Base-by-base conservation (phyloP, 192 early-diverging fungal species). In the Rhizoclosmatium globosum region DNA sequence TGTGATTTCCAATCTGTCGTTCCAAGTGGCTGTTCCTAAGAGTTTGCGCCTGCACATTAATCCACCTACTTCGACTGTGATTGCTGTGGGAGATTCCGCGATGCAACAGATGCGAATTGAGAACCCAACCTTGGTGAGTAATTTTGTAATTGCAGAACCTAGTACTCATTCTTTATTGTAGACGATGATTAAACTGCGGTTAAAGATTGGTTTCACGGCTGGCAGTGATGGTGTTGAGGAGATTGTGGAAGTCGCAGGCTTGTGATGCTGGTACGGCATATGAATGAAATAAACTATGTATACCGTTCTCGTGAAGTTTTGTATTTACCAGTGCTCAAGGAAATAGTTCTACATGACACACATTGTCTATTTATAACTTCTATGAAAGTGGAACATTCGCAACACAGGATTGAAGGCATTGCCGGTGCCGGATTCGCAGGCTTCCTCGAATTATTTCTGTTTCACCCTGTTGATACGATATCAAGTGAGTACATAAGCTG, bases 11-110 rank as follows among this genome's bases (percentile, higher is more conserved):
- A 90, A 90, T 39, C 74, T 98, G 38, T 89, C 89, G 69, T 94
- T 99, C 80, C 90, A 95, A 82, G 96, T 96, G 7, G 98, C 98
- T 0, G 97, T 99, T n/a, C 96, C 96, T 23, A 95, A 95, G 86
- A 93, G 92, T 58, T 91, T 97, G 65, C 91, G 92, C 81, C 86
- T 98, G 59, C 92, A 93, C 78, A 94, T 98, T 86, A 85, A 89
- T 38, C 91, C 96, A 43, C 92, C 95, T 0, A 92, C 90, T 13
- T 86, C 87, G 9, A 94, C 85, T 77, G 83, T 82, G 2, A 85
- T 97, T 62, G 78, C 86, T 17, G 86, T 87, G 39, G 92, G 90
- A 4, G 75, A 82, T 23, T 82, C 79, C 7, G 95, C 91, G 39
- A 93, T 89, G 15, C 98, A 99, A 78, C 47, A 87, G 19, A 90